These are phyloP conservation scores for Diospyros lotus DNA, from an alignment of 148 eudicot genomes.

Conservation along the genomic window DNA sequence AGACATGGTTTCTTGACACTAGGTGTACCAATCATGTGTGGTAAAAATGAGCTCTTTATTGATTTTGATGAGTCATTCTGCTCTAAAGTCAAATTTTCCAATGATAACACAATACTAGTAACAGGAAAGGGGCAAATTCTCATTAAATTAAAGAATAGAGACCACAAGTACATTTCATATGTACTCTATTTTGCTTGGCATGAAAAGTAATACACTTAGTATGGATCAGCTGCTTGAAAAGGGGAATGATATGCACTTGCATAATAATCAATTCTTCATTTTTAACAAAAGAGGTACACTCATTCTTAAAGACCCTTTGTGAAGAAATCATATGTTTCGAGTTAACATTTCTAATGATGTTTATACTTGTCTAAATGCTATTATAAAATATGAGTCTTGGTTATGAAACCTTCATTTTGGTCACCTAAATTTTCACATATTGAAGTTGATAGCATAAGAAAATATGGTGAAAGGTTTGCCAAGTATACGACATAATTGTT, in stretches of 20 bases:
- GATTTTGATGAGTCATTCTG: neutral
- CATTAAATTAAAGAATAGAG: neutral
- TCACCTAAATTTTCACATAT: neutral
- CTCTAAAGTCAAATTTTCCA: neutral
- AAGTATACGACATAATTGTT: neutral
- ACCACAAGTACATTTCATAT: neutral
- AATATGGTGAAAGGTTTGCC: neutral
- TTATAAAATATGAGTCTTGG: neutral
- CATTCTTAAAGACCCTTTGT: slow-evolving; percentile 2
- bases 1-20: slow-evolving; percentile 6
- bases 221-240: neutral
- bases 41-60: slow-evolving; percentile 2
- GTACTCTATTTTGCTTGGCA: neutral
- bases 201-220: neutral
- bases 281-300: slow-evolving; percentile 1
- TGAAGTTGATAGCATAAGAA: neutral
- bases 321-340: slow-evolving; percentile 3
- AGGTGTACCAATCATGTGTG: slow-evolving; percentile 8
- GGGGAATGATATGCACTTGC: neutral
- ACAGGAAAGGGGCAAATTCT: slow-evolving; percentile 4
- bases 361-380: neutral
- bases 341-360: neutral
- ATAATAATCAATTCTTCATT: neutral
- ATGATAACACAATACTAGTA: slow-evolving; percentile 3
- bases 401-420: neutral